Percentiles rank a stretch among this genome's conserved stretches.
These are phyloP conservation scores for Erodium trifolium DNA, from an alignment of 441 rosid species.

Conservation along the genomic window DNA sequence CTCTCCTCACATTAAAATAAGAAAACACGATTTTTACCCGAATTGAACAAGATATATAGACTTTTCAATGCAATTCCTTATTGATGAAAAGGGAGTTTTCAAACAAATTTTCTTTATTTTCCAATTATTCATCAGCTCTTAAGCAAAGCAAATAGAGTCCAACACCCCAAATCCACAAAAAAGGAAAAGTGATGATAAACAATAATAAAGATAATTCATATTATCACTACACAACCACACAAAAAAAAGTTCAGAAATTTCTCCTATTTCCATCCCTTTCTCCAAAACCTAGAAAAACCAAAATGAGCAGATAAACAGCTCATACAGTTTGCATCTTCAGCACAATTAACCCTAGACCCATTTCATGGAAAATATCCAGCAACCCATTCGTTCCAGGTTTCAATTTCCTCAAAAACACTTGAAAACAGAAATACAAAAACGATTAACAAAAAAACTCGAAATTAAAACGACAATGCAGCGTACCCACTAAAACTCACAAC, in stretches of 20 bases:
- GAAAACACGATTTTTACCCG: no score
- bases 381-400: not conserved
- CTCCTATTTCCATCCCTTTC: not conserved
- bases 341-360: not conserved
- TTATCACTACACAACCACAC: not conserved
- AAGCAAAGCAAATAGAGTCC: not conserved
- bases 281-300: not conserved
- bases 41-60: no score
- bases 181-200: not conserved
- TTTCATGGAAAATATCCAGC: not conserved
- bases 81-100: not conserved
- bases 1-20: not conserved
- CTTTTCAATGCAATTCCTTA: not conserved
- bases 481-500: not conserved
- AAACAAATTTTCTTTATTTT: not conserved
- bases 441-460: not conserved
- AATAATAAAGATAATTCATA: not conserved
- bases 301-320: not conserved
- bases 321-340: not conserved
- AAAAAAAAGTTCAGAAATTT: not conserved
- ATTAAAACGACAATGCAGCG: not conserved
- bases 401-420: not conserved
- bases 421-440: not conserved
- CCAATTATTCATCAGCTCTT: not conserved
- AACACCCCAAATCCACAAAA: not conserved